These are phyloP conservation scores for Pulveroboletus frians DNA, from an alignment of 768 basidiomycete species.

Conservation along the genomic window DNA sequence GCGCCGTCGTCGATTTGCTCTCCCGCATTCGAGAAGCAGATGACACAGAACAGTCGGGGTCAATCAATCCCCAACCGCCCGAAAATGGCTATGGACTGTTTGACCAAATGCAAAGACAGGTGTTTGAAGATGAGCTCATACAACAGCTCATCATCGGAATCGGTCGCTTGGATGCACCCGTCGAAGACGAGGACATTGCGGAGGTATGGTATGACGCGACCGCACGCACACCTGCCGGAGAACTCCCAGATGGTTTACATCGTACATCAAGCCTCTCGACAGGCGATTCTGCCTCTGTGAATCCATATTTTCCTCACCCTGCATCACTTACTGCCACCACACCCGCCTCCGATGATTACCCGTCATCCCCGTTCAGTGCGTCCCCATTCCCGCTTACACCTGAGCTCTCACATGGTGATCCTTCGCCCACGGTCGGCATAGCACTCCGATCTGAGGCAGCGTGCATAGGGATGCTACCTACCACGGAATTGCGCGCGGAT, in stretches of 20 bases:
- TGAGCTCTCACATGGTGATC: slow-evolving; percentile 13
- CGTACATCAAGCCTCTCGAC: slow-evolving; percentile 7
- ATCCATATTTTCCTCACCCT: slow-evolving; percentile 52
- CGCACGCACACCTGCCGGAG: slow-evolving; percentile 29
- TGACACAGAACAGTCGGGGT: slow-evolving; percentile 32
- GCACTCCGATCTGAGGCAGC: slow-evolving; percentile 16
- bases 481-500: slow-evolving; percentile 5
- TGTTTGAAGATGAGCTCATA: slow-evolving; percentile 78
- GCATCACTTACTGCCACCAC: slow-evolving; percentile 21
- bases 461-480: slow-evolving; percentile 2
- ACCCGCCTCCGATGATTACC: slow-evolving; percentile 7
- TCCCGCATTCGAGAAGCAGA: slow-evolving; percentile 63
- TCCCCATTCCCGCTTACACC: slow-evolving; percentile 15
- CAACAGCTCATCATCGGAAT: slow-evolving; percentile 88
- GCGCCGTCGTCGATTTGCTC: slow-evolving; percentile 74
- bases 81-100: slow-evolving; percentile 42
- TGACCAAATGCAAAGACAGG: slow-evolving; percentile 46
- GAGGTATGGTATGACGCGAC: slow-evolving; percentile 31
- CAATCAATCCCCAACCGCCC: slow-evolving; percentile 32
- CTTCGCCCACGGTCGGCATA: slow-evolving; percentile 10
- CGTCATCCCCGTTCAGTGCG: slow-evolving; percentile 8
- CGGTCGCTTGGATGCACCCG: slow-evolving; percentile 56
- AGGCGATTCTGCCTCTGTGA: slow-evolving; percentile 23
- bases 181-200: slow-evolving; percentile 33
- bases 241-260: slow-evolving; percentile 19